A percentile compares a stretch with the other conserved stretches of the same genome.
phyloP scores from a whole-genome alignment of 2,329 filamentous ascomycete genomes.

The Epichloe uncinata region DNA sequence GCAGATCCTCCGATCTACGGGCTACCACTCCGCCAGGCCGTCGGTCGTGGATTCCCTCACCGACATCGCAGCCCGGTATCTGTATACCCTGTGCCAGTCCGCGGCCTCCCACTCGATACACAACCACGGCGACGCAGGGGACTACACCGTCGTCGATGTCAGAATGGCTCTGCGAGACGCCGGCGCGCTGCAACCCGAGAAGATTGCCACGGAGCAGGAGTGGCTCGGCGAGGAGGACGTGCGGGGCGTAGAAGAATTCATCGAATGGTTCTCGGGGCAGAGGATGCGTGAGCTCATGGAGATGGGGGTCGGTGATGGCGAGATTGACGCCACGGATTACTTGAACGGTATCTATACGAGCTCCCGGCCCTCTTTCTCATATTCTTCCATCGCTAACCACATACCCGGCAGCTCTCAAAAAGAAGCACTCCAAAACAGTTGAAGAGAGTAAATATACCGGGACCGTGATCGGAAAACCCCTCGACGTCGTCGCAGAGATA shows the following conservation, averaged over 20 bases:
- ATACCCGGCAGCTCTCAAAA: conserved; percentile 54
- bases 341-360: conserved; percentile 37
- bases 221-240: conserved; percentile 62
- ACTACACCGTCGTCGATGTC: conserved; percentile 53
- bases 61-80: conserved; percentile 72
- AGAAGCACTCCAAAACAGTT: conserved; percentile 80
- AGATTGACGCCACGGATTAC: conserved; percentile 55
- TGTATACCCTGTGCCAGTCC: conserved; percentile 58
- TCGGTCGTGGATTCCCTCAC: conserved; percentile 79
- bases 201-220: conserved; percentile 54
- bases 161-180: conserved; percentile 74
- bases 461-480: conserved; percentile 64
- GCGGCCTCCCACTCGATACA: conserved; percentile 59
- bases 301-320: conserved; percentile 59
- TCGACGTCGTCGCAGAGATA: conserved; percentile 53
- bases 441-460: conserved; percentile 78
- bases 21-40: conserved; percentile 72
- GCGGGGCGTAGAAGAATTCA: conserved; percentile 63
- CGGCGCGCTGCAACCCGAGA: conserved; percentile 59
- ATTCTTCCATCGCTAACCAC: not conserved
- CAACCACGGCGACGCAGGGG: conserved; percentile 45
- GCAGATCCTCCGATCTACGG: conserved; percentile 81
- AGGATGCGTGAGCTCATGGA: conserved; percentile 69
- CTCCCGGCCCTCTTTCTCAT: too few relatives aligned
- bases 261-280: conserved; percentile 64